These are phyloP conservation scores for Elymus sibiricus DNA, from an alignment of 176 grass and related monocot species.

Conservation along the genomic window DNA sequence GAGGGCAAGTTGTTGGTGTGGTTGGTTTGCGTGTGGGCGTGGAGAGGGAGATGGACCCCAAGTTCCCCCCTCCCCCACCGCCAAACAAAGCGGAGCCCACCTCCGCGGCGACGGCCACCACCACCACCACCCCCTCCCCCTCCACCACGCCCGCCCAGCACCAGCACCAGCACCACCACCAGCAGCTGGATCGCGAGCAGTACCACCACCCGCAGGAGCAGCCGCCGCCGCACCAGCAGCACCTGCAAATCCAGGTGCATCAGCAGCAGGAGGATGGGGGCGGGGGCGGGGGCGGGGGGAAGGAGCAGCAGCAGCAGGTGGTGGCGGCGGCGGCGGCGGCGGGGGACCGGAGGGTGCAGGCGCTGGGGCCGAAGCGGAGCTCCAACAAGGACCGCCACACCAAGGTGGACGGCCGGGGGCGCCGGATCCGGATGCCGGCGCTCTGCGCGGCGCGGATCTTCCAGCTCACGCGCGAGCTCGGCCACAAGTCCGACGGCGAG, in stretches of 20 bases:
- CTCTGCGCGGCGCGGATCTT: slow-evolving; percentile 87
- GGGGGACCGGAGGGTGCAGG: slow-evolving; percentile 46
- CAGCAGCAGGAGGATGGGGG: slow-evolving; percentile 29
- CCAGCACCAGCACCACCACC: neutral
- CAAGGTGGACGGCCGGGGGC: slow-evolving; percentile 76
- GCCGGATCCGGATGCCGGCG: slow-evolving; percentile 85
- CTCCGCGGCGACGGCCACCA: slow-evolving; percentile 34
- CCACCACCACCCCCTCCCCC: slow-evolving; percentile 6
- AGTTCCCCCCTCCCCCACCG: slow-evolving; percentile 62
- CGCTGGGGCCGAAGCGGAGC: slow-evolving; percentile 66
- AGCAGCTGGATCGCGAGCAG: slow-evolving; percentile 58
- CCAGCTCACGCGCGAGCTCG: slow-evolving; percentile 74
- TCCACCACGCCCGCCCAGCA: slow-evolving; percentile 31
- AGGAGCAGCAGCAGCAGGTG: slow-evolving; percentile 26
- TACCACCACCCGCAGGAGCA: slow-evolving; percentile 39
- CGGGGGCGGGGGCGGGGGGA: neutral
- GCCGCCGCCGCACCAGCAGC: slow-evolving; percentile 16
- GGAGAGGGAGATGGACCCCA: slow-evolving; percentile 72
- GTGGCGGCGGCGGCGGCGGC: slow-evolving; percentile 7
- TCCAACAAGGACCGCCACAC: slow-evolving; percentile 92
- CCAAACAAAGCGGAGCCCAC: slow-evolving; percentile 74
- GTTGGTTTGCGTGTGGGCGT: slow-evolving; percentile 20
- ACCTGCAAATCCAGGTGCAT: slow-evolving; percentile 47
- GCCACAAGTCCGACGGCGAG: slow-evolving; percentile 90
- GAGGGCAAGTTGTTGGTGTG: slow-evolving; percentile 25